These are phyloP conservation scores for Cystobasidium pallidum DNA, from an alignment of 1,284 basidiomycete species.

Conservation along the genomic window DNA sequence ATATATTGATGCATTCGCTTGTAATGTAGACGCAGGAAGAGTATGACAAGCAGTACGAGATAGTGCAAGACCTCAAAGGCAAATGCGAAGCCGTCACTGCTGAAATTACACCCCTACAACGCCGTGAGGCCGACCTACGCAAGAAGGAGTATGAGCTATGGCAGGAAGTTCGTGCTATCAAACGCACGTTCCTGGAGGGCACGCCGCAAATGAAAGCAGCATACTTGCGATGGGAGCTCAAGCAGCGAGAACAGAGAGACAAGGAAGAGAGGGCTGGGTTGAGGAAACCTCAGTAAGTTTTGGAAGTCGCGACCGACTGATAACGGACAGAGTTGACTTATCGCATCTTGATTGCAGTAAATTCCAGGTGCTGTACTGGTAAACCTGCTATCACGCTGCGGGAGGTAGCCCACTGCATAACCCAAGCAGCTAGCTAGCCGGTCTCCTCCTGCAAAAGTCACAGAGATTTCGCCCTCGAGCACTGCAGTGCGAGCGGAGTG, in stretches of 20 bases:
- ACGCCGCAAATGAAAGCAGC: not conserved
- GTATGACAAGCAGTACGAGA: constrained; percentile 11
- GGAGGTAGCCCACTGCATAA: no score
- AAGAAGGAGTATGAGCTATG: constrained; percentile 38
- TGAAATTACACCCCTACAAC: constrained; percentile 25
- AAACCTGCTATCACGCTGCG: not conserved
- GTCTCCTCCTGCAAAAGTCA: not conserved
- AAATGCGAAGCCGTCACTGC: constrained; percentile 27
- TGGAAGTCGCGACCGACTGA: not conserved
- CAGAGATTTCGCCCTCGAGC: no score
- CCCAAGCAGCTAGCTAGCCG: no score
- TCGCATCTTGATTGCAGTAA: not conserved
- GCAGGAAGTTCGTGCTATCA: constrained; percentile 38
- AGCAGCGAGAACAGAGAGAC: constrained; percentile 21
- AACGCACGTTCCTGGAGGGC: constrained; percentile 18
- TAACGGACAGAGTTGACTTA: not conserved
- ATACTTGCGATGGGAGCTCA: constrained; percentile 32
- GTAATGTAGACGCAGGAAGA: constrained; percentile 22
- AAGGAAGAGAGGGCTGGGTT: constrained; percentile 25
- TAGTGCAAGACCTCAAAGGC: constrained; percentile 23
- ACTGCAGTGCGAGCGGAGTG: no score
- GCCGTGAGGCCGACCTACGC: constrained; percentile 37
- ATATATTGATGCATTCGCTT: not conserved
- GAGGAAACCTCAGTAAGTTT: constrained; percentile 18
- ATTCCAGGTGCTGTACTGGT: constrained; percentile 32